Evolutionary conservation across 1,284 basidiomycete species (phyloP).

Genomic region (Tilletia walkeri): DNA sequence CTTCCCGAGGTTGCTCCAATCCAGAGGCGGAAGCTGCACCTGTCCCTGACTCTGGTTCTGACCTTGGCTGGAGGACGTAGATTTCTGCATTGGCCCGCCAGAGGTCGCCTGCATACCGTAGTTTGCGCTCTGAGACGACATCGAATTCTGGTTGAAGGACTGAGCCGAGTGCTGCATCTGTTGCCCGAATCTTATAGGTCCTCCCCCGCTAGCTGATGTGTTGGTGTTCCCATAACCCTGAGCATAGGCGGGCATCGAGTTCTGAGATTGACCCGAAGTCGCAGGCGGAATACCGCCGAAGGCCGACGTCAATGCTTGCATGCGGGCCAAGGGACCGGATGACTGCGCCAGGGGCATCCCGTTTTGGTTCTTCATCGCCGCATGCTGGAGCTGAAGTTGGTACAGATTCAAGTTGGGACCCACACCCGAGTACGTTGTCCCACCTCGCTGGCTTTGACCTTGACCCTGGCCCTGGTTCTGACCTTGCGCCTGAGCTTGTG

Average conservation of each 20-base stretch:
- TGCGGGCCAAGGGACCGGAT: neutral
- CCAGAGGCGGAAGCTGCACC: constrained; percentile 7
- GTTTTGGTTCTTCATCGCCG: constrained; percentile 4
- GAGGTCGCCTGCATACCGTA: neutral
- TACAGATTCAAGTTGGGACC: neutral
- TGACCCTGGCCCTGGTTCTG: too few relatives aligned
- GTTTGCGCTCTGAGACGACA: neutral
- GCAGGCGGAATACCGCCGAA: neutral
- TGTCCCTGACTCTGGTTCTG: neutral
- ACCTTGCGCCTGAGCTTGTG: too few relatives aligned
- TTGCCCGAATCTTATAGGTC: neutral
- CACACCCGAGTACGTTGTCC: neutral
- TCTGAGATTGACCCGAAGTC: neutral
- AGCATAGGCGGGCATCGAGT: neutral
- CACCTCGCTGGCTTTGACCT: neutral
- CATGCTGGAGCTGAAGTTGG: constrained; percentile 14
- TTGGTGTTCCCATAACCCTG: neutral
- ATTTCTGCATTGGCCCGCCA: neutral
- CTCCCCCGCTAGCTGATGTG: neutral
- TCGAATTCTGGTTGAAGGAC: neutral
- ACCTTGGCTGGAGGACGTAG: neutral
- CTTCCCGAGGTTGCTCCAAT: constrained; percentile 2
- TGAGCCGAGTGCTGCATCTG: neutral
- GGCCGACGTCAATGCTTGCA: constrained; percentile 6
- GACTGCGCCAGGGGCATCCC: constrained; percentile 9